Evolutionary conservation across 2,329 filamentous ascomycete genomes (phyloP).

Genomic region (Metarhizium anisopliae): DNA sequence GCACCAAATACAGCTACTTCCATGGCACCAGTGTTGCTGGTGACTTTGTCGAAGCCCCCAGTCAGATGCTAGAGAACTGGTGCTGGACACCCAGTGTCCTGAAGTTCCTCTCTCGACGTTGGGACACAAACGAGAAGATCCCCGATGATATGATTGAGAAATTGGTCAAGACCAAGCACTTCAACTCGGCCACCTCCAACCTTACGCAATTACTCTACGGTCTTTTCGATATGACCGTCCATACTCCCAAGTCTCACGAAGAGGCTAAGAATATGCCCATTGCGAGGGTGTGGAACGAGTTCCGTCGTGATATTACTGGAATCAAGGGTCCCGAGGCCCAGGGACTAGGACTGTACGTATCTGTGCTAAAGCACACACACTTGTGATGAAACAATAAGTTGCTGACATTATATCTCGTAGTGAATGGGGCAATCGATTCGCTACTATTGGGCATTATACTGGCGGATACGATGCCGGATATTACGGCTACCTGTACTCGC

Average conservation of each 20-base stretch:
- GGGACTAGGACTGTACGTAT: conserved; percentile 44
- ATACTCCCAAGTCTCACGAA: conserved; percentile 59
- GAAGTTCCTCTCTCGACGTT: conserved; percentile 62
- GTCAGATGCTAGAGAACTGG: conserved; percentile 70
- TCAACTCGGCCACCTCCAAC: conserved; percentile 73
- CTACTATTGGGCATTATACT: conserved; percentile 74
- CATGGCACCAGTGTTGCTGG: conserved; percentile 58
- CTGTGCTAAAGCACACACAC: not conserved
- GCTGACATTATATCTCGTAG: conserved; percentile 26
- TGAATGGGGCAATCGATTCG: conserved; percentile 68
- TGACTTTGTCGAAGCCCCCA: conserved; percentile 64
- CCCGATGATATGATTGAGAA: conserved; percentile 66
- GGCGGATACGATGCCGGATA: conserved; percentile 81
- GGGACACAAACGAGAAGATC: conserved; percentile 59
- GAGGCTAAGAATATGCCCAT: conserved; percentile 59
- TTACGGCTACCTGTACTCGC: conserved; percentile 65
- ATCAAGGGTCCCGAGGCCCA: conserved; percentile 65
- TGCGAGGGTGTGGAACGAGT: conserved; percentile 60
- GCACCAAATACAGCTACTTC: conserved; percentile 55
- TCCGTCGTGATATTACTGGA: conserved; percentile 62
- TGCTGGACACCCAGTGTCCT: conserved; percentile 61
- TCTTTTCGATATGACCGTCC: conserved; percentile 76
- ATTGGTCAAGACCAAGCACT: conserved; percentile 68
- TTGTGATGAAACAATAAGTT: not conserved
- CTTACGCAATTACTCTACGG: conserved; percentile 72